These are phyloP conservation scores for Nitzschia putrida DNA, from an alignment of 108 stramenopile genomes.

Conservation along the genomic window DNA sequence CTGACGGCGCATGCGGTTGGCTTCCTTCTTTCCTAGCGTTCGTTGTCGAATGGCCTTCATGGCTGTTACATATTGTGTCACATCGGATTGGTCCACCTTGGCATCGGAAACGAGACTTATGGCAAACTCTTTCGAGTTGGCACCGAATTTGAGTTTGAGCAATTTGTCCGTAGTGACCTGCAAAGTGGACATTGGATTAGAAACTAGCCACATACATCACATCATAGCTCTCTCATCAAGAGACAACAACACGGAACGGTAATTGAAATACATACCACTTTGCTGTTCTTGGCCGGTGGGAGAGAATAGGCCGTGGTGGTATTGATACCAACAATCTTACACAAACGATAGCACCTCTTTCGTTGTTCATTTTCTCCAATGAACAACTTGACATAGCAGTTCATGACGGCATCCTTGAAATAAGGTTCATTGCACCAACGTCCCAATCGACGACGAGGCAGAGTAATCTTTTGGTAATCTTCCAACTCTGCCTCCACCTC, in stretches of 20 bases:
- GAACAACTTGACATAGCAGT: slow-evolving; percentile 75
- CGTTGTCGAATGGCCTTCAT: slow-evolving; percentile 59
- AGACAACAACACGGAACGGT: too few species aligned
- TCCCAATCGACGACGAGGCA: slow-evolving; percentile 78
- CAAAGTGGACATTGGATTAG: neutral
- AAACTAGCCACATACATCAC: neutral
- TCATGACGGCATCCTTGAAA: slow-evolving; percentile 74
- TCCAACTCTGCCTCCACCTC: slow-evolving; percentile 69
- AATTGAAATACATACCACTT: slow-evolving; percentile 56
- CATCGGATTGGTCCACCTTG: slow-evolving; percentile 65
- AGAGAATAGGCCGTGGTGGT: slow-evolving; percentile 62
- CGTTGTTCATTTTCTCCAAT: slow-evolving; percentile 78
- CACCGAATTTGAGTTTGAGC: slow-evolving; percentile 74
- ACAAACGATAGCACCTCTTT: slow-evolving; percentile 83
- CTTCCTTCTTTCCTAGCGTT: slow-evolving; percentile 61
- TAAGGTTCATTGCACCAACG: slow-evolving; percentile 89
- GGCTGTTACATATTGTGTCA: slow-evolving; percentile 61
- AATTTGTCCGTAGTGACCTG: slow-evolving; percentile 72
- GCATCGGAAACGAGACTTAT: slow-evolving; percentile 81
- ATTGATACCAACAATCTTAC: slow-evolving; percentile 70
- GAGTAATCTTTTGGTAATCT: slow-evolving; percentile 68
- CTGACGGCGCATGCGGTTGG: slow-evolving; percentile 66
- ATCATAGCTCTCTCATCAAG: neutral
- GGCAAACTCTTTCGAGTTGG: slow-evolving; percentile 60
- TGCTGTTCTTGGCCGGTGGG: slow-evolving; percentile 61